Conservation (phyloP, 192 early-diverging fungal species). For the Mortierella hygrophila region DNA sequence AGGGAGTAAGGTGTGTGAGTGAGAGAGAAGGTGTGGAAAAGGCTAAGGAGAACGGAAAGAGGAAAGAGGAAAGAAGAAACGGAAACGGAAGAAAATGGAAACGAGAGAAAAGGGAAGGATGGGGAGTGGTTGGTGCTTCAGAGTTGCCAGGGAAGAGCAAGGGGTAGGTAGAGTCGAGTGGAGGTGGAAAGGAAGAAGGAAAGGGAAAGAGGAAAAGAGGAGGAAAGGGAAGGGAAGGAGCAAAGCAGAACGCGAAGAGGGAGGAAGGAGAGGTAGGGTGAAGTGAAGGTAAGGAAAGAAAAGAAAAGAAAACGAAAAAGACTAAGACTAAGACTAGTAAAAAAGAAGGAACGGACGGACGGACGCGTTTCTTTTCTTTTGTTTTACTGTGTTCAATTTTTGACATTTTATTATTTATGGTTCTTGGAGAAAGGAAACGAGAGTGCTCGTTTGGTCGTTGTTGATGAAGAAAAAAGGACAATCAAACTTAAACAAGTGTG, state of each 20-base stretch:
- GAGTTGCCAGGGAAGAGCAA: too few species aligned
- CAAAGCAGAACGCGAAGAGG: too few species aligned
- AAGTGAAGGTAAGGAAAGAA: constrained; percentile 1
- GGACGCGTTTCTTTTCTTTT: background rate
- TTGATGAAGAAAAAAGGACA: too few species aligned
- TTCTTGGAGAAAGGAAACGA: background rate
- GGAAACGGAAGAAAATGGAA: background rate
- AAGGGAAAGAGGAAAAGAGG: background rate
- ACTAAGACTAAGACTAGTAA: background rate
- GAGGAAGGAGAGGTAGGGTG: background rate
- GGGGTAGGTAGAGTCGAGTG: background rate
- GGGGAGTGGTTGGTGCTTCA: background rate
- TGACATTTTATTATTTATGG: background rate
- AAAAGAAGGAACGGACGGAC: constrained; percentile 1
- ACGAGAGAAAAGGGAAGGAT: background rate
- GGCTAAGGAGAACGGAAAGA: background rate
- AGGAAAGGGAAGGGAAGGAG: background rate
- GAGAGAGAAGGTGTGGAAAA: background rate
- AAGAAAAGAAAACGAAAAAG: constrained; percentile 2
- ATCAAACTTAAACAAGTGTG: too few species aligned
- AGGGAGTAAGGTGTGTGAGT: background rate
- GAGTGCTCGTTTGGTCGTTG: background rate
- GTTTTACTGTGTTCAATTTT: background rate
- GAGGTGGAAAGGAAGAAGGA: background rate
- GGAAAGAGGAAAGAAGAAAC: constrained; percentile 3